Base-by-base conservation (phyloP, 177 flowering plant genomes). In the Vitis hybrid region DNA sequence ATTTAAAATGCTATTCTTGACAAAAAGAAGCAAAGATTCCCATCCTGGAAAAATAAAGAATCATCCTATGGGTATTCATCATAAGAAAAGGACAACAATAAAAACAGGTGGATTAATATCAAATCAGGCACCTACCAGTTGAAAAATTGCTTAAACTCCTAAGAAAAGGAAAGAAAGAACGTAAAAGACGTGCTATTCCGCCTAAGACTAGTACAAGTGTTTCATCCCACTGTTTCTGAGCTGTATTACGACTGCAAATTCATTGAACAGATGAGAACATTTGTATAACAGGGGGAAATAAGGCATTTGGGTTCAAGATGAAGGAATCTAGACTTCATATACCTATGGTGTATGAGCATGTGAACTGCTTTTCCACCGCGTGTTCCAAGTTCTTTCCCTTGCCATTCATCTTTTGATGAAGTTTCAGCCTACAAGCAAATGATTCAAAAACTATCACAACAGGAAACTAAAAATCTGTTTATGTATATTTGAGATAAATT, bases 331-430 rank as follows among this genome's bases (percentile, higher is more conserved):
- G 56, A 62, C 11, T 21, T 64, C 40, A 65, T 48, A 49, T 76
- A 92, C 99, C 98, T 93, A 73, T 96, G 99, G 88, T 96, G 99
- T 79, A 96, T 91, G 64, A 96, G 98, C 99, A 96, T 96, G 83
- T 96, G 99, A 76, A 96, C 91, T 65, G 99, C 90, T 88, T 96
- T 96, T 72, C 99, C 99, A 60, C 92, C 92, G 52, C 93, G 84
- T 52, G 85, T 84, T 60, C 99, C 99, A 16, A 96, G 90, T 83
- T 96, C 98, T 86, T 89, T 93, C 16, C 99, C 99, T 50, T 89
- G 97, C 95, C 97, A 93, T 83, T 96, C 97, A 87, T 92, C 98
- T 79, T 83, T 91, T 27, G 99, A 96, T 65, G 99, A 96, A 60
- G 92, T 88, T 75, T 90, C 97, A 67, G 92, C 97, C 99, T 96